Conservation (phyloP, 192 early-diverging fungal species). For the Jimgerdemannia lactiflua region DNA sequence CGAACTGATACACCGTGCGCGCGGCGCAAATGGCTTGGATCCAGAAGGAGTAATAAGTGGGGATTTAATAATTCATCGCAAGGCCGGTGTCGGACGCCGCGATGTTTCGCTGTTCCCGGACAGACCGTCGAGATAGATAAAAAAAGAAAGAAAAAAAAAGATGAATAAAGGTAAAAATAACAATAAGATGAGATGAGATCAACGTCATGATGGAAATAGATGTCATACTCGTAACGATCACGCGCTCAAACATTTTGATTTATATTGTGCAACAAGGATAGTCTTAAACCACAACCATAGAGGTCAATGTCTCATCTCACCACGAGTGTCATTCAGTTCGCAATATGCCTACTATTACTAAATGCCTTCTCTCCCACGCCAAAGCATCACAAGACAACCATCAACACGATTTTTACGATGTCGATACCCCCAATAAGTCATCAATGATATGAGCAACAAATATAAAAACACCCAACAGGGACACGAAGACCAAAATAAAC, state of each 20-base stretch:
- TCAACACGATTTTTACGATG: not conserved
- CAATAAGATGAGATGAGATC: not conserved
- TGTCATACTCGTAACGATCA: too few species aligned
- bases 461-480: not conserved
- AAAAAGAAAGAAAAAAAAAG: not conserved
- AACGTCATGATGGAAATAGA: not conserved
- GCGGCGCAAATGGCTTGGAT: not conserved
- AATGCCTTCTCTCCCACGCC: not conserved
- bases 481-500: not conserved
- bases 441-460: not conserved
- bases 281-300: too few species aligned
- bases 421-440: not conserved
- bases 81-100: not conserved
- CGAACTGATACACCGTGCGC: not conserved
- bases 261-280: too few species aligned
- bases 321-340: too few species aligned
- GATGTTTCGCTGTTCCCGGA: not conserved
- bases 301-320: too few species aligned
- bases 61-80: not conserved
- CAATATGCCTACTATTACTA: too few species aligned
- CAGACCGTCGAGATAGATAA: not conserved
- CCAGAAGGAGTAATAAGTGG: not conserved
- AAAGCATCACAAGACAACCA: not conserved
- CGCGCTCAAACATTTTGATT: too few species aligned
- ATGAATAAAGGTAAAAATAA: not conserved